phyloP scores from a whole-genome alignment of 306 rosid species.

The Rosa persica region DNA sequence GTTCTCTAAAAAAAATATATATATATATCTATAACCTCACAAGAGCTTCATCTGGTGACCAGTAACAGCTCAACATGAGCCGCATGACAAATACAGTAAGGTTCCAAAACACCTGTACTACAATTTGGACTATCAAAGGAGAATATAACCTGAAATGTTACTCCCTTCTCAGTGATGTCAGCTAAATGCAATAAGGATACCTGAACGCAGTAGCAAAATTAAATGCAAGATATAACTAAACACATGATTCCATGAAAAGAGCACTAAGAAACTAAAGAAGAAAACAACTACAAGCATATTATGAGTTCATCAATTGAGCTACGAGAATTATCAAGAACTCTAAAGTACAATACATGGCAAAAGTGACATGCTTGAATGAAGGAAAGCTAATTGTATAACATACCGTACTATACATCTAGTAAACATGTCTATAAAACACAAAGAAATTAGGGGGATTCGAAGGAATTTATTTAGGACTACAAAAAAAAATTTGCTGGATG shows the following conservation, averaged over 20 bases:
- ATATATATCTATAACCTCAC: background rate
- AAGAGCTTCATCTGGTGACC: background rate
- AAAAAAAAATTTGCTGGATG: background rate
- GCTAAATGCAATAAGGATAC: conserved; percentile 96
- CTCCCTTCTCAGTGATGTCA: conserved; percentile 95
- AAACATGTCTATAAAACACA: background rate
- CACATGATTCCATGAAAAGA: background rate
- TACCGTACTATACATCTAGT: background rate
- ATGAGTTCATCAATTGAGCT: background rate
- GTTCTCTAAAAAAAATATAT: background rate
- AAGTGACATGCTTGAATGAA: background rate
- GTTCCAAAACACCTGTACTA: conserved; percentile 15
- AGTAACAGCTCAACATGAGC: conserved; percentile 1
- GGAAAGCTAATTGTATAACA: background rate
- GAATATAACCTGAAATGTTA: conserved; percentile 82
- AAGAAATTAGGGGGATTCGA: background rate
- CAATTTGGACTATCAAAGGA: background rate
- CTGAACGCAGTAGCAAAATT: conserved; percentile 41
- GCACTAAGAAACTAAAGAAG: background rate
- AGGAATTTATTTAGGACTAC: background rate
- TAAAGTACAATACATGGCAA: background rate
- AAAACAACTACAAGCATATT: background rate
- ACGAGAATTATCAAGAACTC: background rate
- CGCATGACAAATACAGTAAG: background rate
- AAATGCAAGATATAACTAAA: conserved; percentile 20